Evolutionary conservation across 805 yeast species (phyloP).

Genomic region (Maudiozyma barnettii): DNA sequence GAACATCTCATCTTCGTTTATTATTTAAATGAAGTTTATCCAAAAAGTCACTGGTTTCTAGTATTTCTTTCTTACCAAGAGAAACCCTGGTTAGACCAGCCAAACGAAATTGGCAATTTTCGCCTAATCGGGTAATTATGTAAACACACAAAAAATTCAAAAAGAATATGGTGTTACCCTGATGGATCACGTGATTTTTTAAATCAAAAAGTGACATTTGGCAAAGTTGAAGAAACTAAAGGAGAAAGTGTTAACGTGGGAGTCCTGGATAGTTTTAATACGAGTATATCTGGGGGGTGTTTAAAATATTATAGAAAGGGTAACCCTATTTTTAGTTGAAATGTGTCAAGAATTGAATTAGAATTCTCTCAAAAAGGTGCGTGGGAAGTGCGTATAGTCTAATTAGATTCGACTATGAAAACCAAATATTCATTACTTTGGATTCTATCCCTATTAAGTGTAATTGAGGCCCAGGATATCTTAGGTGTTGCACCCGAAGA

Average conservation of each 20-base stretch:
- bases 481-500: conserved; percentile 9
- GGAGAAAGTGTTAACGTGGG: neutral
- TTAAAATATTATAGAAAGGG: too few species aligned
- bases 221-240: too few species aligned
- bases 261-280: neutral
- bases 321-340: too few species aligned
- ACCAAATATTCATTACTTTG: neutral
- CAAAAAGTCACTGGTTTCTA: too few species aligned
- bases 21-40: too few species aligned
- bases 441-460: neutral
- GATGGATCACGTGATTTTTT: too few species aligned
- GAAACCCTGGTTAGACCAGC: neutral
- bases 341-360: too few species aligned
- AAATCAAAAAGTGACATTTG: too few species aligned
- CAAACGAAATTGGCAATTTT: neutral
- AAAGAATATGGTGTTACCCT: neutral
- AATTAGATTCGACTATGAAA: neutral
- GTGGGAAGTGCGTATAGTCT: too few species aligned
- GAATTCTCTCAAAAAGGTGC: neutral
- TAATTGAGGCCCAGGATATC: neutral
- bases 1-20: too few species aligned
- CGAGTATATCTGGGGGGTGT: too few species aligned
- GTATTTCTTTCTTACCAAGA: too few species aligned
- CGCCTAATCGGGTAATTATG: neutral
- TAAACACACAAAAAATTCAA: neutral